Evolutionary conservation across 768 basidiomycete genomes (phyloP).

Genomic region (Tylopilus subfusipes): DNA sequence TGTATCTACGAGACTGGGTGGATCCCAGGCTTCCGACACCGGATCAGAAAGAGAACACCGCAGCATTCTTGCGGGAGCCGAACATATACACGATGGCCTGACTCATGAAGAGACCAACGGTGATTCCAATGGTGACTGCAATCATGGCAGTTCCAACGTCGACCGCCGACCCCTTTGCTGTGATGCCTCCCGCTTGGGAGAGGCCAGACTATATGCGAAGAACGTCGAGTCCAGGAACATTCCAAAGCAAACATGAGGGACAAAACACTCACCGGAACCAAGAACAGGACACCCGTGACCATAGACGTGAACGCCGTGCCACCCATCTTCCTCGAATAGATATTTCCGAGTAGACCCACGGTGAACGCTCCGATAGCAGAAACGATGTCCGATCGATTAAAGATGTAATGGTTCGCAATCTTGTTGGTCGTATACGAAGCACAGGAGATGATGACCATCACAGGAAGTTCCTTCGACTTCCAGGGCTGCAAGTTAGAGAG

Average conservation of each 20-base stretch:
- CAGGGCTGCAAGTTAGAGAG: conserved; percentile 77
- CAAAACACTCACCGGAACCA: conserved; percentile 67
- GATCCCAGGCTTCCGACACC: background rate
- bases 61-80: conserved; percentile 77
- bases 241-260: background rate
- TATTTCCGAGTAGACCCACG: conserved; percentile 72
- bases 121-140: conserved; percentile 87
- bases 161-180: conserved; percentile 75
- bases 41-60: conserved; percentile 74
- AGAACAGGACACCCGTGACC: conserved; percentile 84
- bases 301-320: conserved; percentile 89
- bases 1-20: conserved; percentile 1
- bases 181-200: conserved; percentile 82
- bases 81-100: conserved; percentile 86
- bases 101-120: conserved; percentile 85
- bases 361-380: conserved; percentile 84
- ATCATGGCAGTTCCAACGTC: conserved; percentile 88
- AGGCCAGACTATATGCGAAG: conserved; percentile 59
- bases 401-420: conserved; percentile 79
- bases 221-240: conserved; percentile 1
- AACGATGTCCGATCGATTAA: conserved; percentile 79
- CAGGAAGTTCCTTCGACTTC: conserved; percentile 63
- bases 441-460: conserved; percentile 86
- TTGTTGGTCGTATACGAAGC: conserved; percentile 76
- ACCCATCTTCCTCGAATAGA: conserved; percentile 77